These are phyloP conservation scores for Calonectria pseudoreteaudii DNA, from an alignment of 2,329 filamentous ascomycete genomes.

Conservation along the genomic window DNA sequence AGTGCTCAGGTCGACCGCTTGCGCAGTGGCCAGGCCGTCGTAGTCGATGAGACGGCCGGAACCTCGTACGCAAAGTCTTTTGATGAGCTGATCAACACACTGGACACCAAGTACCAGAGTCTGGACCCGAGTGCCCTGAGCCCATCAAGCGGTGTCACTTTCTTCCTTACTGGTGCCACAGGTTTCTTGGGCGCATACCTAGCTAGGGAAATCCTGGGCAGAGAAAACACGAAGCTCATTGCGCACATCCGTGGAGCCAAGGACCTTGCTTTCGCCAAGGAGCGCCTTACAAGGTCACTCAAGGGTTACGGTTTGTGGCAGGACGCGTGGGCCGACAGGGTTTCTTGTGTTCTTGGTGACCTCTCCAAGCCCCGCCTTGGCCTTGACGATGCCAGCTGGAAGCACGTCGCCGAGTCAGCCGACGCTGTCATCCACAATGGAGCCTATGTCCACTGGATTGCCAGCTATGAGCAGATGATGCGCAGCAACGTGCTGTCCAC, in stretches of 20 bases:
- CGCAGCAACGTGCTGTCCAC: constrained; percentile 83
- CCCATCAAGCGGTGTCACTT: constrained; percentile 58
- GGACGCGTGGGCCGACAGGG: constrained; percentile 71
- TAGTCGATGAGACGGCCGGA: background rate
- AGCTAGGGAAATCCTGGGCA: constrained; percentile 74
- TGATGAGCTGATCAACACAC: constrained; percentile 22
- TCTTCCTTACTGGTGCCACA: constrained; percentile 89
- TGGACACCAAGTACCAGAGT: constrained; percentile 56
- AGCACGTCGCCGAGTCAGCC: constrained; percentile 71
- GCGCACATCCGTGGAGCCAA: constrained; percentile 78
- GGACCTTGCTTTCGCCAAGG: constrained; percentile 68
- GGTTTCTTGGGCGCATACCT: constrained; percentile 87
- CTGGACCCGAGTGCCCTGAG: constrained; percentile 50
- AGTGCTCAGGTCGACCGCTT: constrained; percentile 45
- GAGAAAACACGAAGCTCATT: constrained; percentile 62
- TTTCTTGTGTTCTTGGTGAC: constrained; percentile 79
- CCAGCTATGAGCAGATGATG: constrained; percentile 78
- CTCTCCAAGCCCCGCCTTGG: constrained; percentile 80
- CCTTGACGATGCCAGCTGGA: constrained; percentile 74
- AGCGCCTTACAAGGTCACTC: constrained; percentile 75
- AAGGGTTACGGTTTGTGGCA: constrained; percentile 86
- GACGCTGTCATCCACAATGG: constrained; percentile 88
- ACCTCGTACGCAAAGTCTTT: constrained; percentile 61
- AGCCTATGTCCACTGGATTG: constrained; percentile 84
- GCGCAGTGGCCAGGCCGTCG: constrained; percentile 35